A percentile compares a stretch with the other conserved stretches of the same genome.
These are phyloP conservation scores for Stagonosporopsis rhizophila DNA, from an alignment of 2,329 filamentous ascomycete genomes.

Conservation along the genomic window DNA sequence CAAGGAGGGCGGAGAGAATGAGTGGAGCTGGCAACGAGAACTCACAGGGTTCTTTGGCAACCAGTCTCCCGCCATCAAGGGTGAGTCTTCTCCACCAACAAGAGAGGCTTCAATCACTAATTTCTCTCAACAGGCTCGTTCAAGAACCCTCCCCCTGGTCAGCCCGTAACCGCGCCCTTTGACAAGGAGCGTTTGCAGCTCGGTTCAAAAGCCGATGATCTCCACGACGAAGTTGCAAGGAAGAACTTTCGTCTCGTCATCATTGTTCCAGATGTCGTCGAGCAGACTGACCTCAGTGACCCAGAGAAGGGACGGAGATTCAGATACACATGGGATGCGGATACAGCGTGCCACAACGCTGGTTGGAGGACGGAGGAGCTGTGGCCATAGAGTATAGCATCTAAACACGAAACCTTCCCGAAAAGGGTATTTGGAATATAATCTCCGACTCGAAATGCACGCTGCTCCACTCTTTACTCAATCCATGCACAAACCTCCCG, in stretches of 20 bases:
- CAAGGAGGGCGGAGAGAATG: conserved; percentile 50
- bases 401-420: too few species aligned
- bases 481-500: conserved; percentile 3
- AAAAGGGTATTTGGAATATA: background rate
- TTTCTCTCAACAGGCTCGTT: conserved; percentile 62
- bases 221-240: conserved; percentile 74
- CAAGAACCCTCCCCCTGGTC: conserved; percentile 62
- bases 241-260: conserved; percentile 85
- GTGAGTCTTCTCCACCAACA: conserved; percentile 47
- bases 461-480: background rate
- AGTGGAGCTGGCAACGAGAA: conserved; percentile 81
- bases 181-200: conserved; percentile 55
- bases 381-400: conserved; percentile 42
- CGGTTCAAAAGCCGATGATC: conserved; percentile 71
- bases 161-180: conserved; percentile 53
- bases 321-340: conserved; percentile 67
- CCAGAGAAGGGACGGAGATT: conserved; percentile 69
- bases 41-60: conserved; percentile 91
- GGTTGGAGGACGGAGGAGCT: conserved; percentile 64
- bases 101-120: background rate
- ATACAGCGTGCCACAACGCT: conserved; percentile 47
- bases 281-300: conserved; percentile 74
- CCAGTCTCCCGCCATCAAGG: conserved; percentile 78
- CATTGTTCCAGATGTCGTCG: conserved; percentile 81
- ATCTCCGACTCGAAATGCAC: background rate